These are phyloP conservation scores for Dionaea muscipula DNA, from an alignment of 179 eudicot genomes.

Conservation along the genomic window DNA sequence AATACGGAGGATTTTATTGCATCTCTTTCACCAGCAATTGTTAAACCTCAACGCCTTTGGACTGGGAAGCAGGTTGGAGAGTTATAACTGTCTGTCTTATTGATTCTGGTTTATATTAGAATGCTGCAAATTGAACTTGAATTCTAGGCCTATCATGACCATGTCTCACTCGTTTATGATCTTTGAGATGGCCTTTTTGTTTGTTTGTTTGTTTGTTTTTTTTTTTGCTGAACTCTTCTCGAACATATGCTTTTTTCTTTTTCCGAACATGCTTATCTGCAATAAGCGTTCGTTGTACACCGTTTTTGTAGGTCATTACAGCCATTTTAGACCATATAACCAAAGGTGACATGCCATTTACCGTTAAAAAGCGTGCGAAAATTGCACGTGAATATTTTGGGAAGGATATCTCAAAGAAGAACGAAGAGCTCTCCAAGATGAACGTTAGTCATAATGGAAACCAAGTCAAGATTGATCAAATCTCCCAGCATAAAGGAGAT, in stretches of 20 bases:
- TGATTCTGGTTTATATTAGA: not conserved
- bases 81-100: not conserved
- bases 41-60: constrained; percentile 86
- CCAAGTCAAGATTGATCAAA: constrained; percentile 8
- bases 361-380: constrained; percentile 70
- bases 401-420: constrained; percentile 27
- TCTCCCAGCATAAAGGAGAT: constrained; percentile 10
- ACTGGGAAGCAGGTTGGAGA: constrained; percentile 83
- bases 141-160: not conserved
- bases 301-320: constrained; percentile 59
- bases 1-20: constrained; percentile 35
- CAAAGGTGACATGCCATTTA: constrained; percentile 51
- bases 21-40: constrained; percentile 60
- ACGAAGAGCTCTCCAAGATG: constrained; percentile 4
- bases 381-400: constrained; percentile 66
- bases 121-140: not conserved
- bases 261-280: no score
- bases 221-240: not conserved
- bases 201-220: no score
- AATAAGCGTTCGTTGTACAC: not conserved
- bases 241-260: not conserved
- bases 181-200: no score
- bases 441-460: constrained; percentile 3
- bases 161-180: no score
- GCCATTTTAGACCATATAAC: constrained; percentile 75